phyloP scores from a whole-genome alignment of 225 moss, liverwort and hornwort genomes.

The Marchantia polymorpha region DNA sequence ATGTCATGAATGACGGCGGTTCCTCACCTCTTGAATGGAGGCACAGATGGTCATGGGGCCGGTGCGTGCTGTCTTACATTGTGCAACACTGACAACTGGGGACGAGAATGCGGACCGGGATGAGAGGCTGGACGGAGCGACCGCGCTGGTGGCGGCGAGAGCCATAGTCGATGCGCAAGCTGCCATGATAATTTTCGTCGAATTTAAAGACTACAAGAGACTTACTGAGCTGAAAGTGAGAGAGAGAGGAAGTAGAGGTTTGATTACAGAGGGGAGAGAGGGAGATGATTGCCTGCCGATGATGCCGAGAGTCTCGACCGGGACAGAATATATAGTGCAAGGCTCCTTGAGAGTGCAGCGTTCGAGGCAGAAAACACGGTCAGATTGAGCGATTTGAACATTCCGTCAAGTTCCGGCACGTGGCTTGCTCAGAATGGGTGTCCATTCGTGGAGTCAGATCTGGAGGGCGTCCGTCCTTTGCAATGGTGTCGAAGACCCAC shows the following conservation, averaged over 20 bases:
- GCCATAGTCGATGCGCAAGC: neutral
- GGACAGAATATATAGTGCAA: neutral
- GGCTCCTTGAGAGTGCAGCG: neutral
- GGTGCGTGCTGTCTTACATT: neutral
- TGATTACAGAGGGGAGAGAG: neutral
- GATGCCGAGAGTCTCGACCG: neutral
- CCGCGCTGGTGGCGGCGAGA: neutral
- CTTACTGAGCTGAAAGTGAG: too few relatives aligned
- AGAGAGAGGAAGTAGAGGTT: too few relatives aligned
- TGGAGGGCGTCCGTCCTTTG: constrained; percentile 16
- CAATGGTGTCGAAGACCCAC: too few relatives aligned
- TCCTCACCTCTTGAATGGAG: neutral
- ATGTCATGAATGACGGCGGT: too few relatives aligned
- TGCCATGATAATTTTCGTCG: neutral
- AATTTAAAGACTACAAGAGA: neutral
- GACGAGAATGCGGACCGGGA: neutral
- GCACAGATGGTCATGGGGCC: neutral
- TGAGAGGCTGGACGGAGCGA: constrained; percentile 1
- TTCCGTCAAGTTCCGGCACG: neutral
- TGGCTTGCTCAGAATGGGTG: constrained; percentile 1
- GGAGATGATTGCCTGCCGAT: neutral
- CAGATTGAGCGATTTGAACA: too few relatives aligned
- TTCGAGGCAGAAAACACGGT: neutral
- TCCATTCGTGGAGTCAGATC: constrained; percentile 20
- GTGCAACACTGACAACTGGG: constrained; percentile 7